These are phyloP conservation scores for Aspergillus tubingensis DNA, from an alignment of 2,329 filamentous ascomycete species.

Conservation along the genomic window DNA sequence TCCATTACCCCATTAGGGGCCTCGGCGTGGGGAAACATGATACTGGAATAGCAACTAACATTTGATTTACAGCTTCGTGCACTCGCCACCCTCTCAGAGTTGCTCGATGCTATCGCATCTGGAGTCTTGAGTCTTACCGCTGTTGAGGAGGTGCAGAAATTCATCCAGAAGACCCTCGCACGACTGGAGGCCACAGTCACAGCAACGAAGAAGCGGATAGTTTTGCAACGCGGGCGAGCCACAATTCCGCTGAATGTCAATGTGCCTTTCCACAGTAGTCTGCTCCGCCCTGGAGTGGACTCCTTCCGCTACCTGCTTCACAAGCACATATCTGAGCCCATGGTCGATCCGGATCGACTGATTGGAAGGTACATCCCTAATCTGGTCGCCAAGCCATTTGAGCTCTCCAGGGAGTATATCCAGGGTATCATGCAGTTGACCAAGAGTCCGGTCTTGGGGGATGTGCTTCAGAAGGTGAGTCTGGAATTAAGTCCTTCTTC, in stretches of 20 bases:
- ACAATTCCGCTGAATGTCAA: slow-evolving; percentile 1
- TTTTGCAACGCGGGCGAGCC: not conserved
- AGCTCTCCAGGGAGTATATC: not conserved
- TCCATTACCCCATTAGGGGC: too few species aligned
- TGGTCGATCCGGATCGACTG: not conserved
- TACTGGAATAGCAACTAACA: too few species aligned
- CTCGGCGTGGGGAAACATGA: too few species aligned
- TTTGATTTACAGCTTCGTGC: too few species aligned
- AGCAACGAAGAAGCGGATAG: not conserved
- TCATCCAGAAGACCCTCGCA: too few species aligned
- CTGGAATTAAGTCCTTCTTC: too few species aligned
- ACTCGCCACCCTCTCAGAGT: too few species aligned
- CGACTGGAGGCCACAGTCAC: too few species aligned
- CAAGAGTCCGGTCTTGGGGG: not conserved
- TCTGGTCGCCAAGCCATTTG: not conserved
- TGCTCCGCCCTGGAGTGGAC: not conserved
- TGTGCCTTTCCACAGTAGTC: slow-evolving; percentile 6
- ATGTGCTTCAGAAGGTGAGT: too few species aligned
- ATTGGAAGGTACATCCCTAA: not conserved
- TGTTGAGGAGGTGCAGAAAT: too few species aligned
- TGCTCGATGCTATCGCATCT: too few species aligned
- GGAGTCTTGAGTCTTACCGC: too few species aligned
- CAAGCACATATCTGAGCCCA: not conserved
- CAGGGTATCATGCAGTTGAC: not conserved
- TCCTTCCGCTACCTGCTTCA: not conserved